Evolutionary conservation across 805 yeast species (phyloP).

Genomic region (Jamesozyma spencerorum): DNA sequence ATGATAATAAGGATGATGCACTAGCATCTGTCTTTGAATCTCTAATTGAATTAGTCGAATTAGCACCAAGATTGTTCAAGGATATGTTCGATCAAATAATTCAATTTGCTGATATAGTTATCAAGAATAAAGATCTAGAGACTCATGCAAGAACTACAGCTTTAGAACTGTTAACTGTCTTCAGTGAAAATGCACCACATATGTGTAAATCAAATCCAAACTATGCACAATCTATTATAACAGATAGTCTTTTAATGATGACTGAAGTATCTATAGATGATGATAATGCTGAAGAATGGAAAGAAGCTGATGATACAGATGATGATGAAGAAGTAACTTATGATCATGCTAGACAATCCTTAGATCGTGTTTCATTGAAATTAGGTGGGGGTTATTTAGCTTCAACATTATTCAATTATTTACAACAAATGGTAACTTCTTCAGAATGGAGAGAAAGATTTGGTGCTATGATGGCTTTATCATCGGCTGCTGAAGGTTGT

Average conservation of each 20-base stretch:
- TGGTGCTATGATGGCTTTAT: slow-evolving; percentile 93
- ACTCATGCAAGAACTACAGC: slow-evolving; percentile 75
- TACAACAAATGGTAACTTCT: slow-evolving; percentile 75
- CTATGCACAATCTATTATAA: slow-evolving; percentile 64
- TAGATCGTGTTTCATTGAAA: slow-evolving; percentile 80
- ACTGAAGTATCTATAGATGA: slow-evolving; percentile 87
- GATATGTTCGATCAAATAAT: slow-evolving; percentile 86
- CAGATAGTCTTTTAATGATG: slow-evolving; percentile 70
- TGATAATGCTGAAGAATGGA: slow-evolving; percentile 85
- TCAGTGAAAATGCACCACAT: slow-evolving; percentile 85
- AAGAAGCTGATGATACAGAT: slow-evolving; percentile 64
- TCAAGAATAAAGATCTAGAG: slow-evolving; percentile 73
- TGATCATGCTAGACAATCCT: slow-evolving; percentile 88
- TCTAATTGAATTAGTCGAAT: slow-evolving; percentile 78
- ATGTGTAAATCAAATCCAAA: slow-evolving; percentile 80
- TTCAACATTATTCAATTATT: slow-evolving; percentile 73
- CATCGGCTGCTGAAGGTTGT: slow-evolving; percentile 97
- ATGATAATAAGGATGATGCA: slow-evolving; percentile 69
- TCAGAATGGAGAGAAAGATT: slow-evolving; percentile 88
- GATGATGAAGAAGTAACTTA: slow-evolving; percentile 82
- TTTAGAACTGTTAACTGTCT: slow-evolving; percentile 79
- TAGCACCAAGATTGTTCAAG: slow-evolving; percentile 90
- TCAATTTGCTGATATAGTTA: slow-evolving; percentile 74
- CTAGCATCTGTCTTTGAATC: slow-evolving; percentile 83
- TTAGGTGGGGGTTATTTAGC: slow-evolving; percentile 79